phyloP scores from a whole-genome alignment of 768 basidiomycete species.

The Scleroderma citrinum region DNA sequence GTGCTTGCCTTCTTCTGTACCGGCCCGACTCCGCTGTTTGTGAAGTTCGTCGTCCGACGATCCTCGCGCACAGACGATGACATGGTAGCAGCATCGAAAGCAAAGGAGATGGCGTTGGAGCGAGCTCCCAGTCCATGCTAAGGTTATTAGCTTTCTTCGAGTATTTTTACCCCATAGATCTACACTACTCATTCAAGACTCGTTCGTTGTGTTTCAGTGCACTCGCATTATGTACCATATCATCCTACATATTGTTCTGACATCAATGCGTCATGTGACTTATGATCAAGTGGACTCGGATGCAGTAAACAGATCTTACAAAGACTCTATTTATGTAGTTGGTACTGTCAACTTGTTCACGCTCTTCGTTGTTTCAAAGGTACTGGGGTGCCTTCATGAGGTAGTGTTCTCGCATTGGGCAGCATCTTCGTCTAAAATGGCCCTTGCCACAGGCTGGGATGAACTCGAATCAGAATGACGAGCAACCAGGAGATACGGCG shows the following conservation, averaged over 20 bases:
- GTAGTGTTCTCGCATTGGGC: neutral
- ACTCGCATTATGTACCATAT: too few species aligned
- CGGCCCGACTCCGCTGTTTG: conserved; percentile 42
- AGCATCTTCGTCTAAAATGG: neutral
- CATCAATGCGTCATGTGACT: too few species aligned
- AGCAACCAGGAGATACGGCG: conserved; percentile 3
- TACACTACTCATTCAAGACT: too few species aligned
- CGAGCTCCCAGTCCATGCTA: too few species aligned
- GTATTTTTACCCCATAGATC: too few species aligned
- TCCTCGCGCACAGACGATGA: conserved; percentile 13
- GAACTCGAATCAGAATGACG: conserved; percentile 13
- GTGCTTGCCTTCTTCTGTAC: conserved; percentile 40
- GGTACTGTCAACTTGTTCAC: neutral
- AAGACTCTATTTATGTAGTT: too few species aligned
- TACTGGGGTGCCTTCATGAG: neutral
- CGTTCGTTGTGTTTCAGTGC: too few species aligned
- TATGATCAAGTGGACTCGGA: too few species aligned
- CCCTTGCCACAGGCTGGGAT: conserved; percentile 8
- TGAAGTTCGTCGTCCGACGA: conserved; percentile 19
- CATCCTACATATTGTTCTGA: too few species aligned
- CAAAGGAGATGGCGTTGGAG: conserved; percentile 4
- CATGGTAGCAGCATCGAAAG: conserved; percentile 2
- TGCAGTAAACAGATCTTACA: too few species aligned
- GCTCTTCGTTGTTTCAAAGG: neutral
- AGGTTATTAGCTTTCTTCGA: too few species aligned